Evolutionary conservation across 1,284 basidiomycete genomes (phyloP).

Genomic region (Vanrija humicola): DNA sequence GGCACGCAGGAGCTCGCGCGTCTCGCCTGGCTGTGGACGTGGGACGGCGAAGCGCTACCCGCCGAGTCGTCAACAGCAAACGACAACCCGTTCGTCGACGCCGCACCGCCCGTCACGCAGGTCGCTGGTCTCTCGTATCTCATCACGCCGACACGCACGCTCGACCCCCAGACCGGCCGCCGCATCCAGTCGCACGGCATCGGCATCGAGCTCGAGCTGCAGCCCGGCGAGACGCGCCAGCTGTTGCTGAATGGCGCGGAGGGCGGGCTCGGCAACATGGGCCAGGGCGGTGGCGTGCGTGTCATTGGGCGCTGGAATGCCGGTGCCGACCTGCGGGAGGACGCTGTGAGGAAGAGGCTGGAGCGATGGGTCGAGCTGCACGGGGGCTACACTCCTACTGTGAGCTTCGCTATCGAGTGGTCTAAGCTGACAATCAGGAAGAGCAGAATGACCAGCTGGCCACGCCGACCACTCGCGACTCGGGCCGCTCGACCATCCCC

Average conservation of each 20-base stretch:
- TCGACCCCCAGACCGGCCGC: conserved; percentile 34
- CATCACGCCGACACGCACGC: conserved; percentile 45
- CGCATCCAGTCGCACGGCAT: conserved; percentile 45
- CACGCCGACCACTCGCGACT: conserved; percentile 34
- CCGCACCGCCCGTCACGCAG: not conserved
- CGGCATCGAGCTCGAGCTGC: conserved; percentile 44
- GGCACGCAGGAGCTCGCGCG: conserved; percentile 42
- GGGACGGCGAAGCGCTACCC: conserved; percentile 39
- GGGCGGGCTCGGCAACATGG: conserved; percentile 36
- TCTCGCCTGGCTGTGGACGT: conserved; percentile 48
- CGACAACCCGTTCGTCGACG: conserved; percentile 19
- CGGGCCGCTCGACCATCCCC: conserved; percentile 31
- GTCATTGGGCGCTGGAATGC: conserved; percentile 48
- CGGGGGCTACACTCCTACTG: conserved; percentile 23
- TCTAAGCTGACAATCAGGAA: not conserved
- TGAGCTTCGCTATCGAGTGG: not conserved
- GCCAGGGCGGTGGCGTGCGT: conserved; percentile 42
- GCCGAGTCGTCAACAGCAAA: conserved; percentile 21
- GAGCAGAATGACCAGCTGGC: conserved; percentile 21
- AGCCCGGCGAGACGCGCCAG: conserved; percentile 43
- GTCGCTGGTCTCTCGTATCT: conserved; percentile 32
- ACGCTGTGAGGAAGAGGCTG: conserved; percentile 32
- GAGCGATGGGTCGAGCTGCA: conserved; percentile 46
- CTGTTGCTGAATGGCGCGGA: conserved; percentile 29
- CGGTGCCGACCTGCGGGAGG: conserved; percentile 36